Conservation (phyloP, 257 asterid species). For the Penstemon newberryi region DNA sequence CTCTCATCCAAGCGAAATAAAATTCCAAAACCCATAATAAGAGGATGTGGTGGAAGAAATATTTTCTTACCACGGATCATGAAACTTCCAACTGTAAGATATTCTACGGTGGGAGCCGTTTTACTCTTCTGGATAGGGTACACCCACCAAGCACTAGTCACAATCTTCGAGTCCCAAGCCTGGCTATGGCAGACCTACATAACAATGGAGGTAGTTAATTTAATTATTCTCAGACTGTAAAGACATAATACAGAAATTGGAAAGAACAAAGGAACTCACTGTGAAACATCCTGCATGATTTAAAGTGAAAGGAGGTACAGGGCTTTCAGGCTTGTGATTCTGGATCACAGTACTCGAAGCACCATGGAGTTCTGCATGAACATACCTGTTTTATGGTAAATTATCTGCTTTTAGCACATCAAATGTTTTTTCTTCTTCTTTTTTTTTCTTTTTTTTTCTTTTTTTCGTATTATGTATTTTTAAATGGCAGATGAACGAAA, state of each 20-base stretch:
- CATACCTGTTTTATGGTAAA: slow-evolving; percentile 57
- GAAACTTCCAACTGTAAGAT: slow-evolving; percentile 98
- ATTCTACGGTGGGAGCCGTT: slow-evolving; percentile 98
- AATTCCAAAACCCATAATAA: slow-evolving; percentile 95
- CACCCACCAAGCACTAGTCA: slow-evolving; percentile 99
- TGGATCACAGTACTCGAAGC: slow-evolving; percentile 97
- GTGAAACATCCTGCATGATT: slow-evolving; percentile 97
- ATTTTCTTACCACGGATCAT: slow-evolving; percentile 98
- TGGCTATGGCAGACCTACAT: slow-evolving; percentile 94
- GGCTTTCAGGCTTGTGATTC: slow-evolving; percentile 86
- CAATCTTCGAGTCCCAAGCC: slow-evolving; percentile 99
- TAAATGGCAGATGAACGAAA: slow-evolving; percentile 12
- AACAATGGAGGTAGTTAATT: slow-evolving; percentile 24
- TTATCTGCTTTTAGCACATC: slow-evolving; percentile 27
- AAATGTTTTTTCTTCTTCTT: slow-evolving; percentile 21
- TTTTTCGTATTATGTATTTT: slow-evolving; percentile 35
- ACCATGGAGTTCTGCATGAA: slow-evolving; percentile 98
- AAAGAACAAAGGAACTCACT: slow-evolving; percentile 42
- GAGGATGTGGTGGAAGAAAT: slow-evolving; percentile 96
- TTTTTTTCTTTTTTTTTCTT: neutral
- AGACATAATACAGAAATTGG: slow-evolving; percentile 13
- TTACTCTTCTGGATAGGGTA: slow-evolving; percentile 94
- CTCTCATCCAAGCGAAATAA: slow-evolving; percentile 95
- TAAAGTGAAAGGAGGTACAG: slow-evolving; percentile 94
- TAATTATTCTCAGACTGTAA: slow-evolving; percentile 5